Evolutionary conservation across 768 basidiomycete species (phyloP).

Genomic region (Arthromyces matolae): DNA sequence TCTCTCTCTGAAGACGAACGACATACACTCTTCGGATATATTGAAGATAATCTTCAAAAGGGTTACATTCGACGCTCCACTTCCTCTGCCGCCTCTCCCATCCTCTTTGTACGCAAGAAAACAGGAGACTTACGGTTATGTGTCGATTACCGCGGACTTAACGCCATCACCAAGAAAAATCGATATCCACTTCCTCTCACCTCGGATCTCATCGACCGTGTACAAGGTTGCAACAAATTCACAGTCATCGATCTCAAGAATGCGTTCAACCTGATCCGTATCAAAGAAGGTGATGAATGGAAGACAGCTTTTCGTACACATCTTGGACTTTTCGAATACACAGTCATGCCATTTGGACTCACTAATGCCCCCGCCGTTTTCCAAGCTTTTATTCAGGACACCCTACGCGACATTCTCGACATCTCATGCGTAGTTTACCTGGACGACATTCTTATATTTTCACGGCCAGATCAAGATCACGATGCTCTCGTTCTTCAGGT

Average conservation of each 20-base stretch:
- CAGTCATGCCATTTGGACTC: constrained; percentile 38
- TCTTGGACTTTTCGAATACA: constrained; percentile 34
- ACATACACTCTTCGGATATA: constrained; percentile 29
- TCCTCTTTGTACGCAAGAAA: constrained; percentile 33
- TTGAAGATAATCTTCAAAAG: constrained; percentile 32
- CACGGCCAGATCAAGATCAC: constrained; percentile 25
- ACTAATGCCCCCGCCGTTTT: no score
- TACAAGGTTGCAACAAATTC: constrained; percentile 26
- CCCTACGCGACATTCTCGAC: constrained; percentile 34
- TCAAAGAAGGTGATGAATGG: constrained; percentile 37
- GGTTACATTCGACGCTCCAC: constrained; percentile 34
- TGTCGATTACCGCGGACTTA: constrained; percentile 31
- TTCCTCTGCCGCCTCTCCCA: constrained; percentile 27
- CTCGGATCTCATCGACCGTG: no score
- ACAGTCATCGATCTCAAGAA: no score
- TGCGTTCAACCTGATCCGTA: no score
- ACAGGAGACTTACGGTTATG: constrained; percentile 30
- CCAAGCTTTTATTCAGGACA: constrained; percentile 39
- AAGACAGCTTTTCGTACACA: constrained; percentile 40
- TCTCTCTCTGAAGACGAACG: constrained; percentile 27
- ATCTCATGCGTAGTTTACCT: constrained; percentile 32
- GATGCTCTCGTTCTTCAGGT: constrained; percentile 24
- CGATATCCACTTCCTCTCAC: constrained; percentile 28
- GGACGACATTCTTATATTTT: constrained; percentile 46
- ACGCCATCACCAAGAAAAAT: no score